Evolutionary conservation across 2,329 filamentous ascomycete genomes (phyloP).

Genomic region (Triangularia verruculosa): DNA sequence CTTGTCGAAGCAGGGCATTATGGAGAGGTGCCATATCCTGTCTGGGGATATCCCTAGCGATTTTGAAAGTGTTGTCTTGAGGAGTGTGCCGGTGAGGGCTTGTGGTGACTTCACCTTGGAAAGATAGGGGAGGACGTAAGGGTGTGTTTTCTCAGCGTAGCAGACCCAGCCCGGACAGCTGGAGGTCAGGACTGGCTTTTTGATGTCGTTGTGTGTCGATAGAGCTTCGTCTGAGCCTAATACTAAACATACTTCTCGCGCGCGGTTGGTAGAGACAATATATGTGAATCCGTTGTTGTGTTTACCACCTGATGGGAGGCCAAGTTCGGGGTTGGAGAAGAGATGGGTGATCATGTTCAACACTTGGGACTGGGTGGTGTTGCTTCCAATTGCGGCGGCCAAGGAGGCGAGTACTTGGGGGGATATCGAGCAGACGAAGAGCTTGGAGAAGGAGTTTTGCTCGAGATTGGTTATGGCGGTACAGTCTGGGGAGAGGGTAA

Average conservation of each 20-base stretch:
- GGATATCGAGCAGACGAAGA: constrained; percentile 90
- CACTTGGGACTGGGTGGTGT: constrained; percentile 68
- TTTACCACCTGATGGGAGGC: constrained; percentile 66
- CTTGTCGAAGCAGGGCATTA: constrained; percentile 99
- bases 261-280: constrained; percentile 84
- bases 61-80: constrained; percentile 81
- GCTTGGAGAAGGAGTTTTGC: constrained; percentile 56
- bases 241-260: constrained; percentile 79
- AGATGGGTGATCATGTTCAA: constrained; percentile 81
- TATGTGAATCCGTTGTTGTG: constrained; percentile 78
- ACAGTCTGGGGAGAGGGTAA: constrained; percentile 39
- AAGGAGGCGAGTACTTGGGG: constrained; percentile 88
- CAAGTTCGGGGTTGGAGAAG: constrained; percentile 61
- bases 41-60: constrained; percentile 69
- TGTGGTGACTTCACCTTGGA: constrained; percentile 92
- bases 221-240: constrained; percentile 67
- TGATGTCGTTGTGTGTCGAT: constrained; percentile 23
- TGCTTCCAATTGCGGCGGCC: constrained; percentile 74
- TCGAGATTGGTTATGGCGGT: constrained; percentile 50
- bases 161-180: constrained; percentile 98
- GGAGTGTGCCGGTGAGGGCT: constrained; percentile 80
- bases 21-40: constrained; percentile 87
- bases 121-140: constrained; percentile 85
- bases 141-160: constrained; percentile 97
- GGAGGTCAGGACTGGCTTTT: constrained; percentile 72